Percentiles rank a stretch among this genome's conserved stretches.
Evolutionary conservation across 768 basidiomycete genomes (phyloP).

Genomic region (Collybia nuda): DNA sequence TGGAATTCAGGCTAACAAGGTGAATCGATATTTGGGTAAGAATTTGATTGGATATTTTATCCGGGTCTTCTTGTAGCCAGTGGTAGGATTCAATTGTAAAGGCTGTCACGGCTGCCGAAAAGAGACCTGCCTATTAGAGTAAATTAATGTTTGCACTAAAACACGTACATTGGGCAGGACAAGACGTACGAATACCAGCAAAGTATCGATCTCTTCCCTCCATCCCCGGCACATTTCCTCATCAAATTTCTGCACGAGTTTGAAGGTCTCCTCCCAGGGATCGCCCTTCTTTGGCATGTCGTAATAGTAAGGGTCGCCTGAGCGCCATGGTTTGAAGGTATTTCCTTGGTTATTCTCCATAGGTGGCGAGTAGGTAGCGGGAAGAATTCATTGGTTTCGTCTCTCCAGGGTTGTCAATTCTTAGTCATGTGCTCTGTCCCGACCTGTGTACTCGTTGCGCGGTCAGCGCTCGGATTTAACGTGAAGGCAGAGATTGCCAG

Average conservation of each 20-base stretch:
- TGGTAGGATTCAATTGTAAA: conserved; percentile 37
- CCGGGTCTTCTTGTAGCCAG: conserved; percentile 26
- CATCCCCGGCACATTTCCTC: conserved; percentile 5
- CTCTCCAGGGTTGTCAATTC: no score
- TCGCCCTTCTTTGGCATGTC: background rate
- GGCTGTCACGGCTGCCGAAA: conserved; percentile 36
- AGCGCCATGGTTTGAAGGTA: no score
- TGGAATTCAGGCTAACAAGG: background rate
- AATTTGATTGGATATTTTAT: conserved; percentile 21
- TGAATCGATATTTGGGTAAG: conserved; percentile 20
- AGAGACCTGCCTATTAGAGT: conserved; percentile 35
- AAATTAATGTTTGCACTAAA: background rate
- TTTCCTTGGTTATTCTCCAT: no score
- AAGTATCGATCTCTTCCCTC: conserved; percentile 17
- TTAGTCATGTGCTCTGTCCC: no score
- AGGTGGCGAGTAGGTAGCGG: no score
- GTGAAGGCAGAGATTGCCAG: no score
- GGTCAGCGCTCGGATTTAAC: no score
- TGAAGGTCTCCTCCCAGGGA: background rate
- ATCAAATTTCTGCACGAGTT: background rate
- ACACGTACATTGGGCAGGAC: background rate
- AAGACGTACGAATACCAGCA: conserved; percentile 27
- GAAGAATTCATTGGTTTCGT: no score
- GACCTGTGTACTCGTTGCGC: no score
- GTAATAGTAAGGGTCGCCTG: no score